phyloP scores from a whole-genome alignment of 768 basidiomycete genomes.

The Rhizopogon vinicolor region DNA sequence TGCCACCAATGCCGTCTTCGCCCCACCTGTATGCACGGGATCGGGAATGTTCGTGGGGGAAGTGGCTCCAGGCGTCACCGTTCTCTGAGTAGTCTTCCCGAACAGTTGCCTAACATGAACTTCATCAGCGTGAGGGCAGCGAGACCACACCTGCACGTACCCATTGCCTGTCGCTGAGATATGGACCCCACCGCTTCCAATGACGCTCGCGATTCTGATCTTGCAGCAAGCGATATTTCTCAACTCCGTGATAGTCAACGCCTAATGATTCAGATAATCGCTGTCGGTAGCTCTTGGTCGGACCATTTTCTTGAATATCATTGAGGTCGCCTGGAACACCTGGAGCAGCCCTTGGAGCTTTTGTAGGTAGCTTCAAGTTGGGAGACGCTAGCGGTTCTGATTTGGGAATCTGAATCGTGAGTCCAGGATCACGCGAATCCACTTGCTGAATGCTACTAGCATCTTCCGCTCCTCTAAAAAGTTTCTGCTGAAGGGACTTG shows the following conservation, averaged over 20 bases:
- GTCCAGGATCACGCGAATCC: slow-evolving; percentile 28
- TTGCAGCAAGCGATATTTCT: slow-evolving; percentile 82
- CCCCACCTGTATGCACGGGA: slow-evolving; percentile 98
- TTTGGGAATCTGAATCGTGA: slow-evolving; percentile 74
- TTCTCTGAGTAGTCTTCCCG: slow-evolving; percentile 97
- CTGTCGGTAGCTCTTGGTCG: slow-evolving; percentile 49
- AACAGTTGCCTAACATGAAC: slow-evolving; percentile 75
- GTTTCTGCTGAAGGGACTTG: slow-evolving; percentile 69
- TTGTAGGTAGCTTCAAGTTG: slow-evolving; percentile 35
- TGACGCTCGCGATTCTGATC: slow-evolving; percentile 76
- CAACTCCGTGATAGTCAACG: slow-evolving; percentile 70
- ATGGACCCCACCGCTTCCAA: slow-evolving; percentile 99
- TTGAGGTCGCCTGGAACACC: slow-evolving; percentile 17
- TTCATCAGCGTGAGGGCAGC: not conserved
- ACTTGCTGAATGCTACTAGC: slow-evolving; percentile 12
- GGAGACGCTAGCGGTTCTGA: slow-evolving; percentile 26
- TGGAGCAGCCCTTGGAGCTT: slow-evolving; percentile 36
- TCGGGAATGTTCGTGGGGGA: slow-evolving; percentile 89
- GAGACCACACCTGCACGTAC: slow-evolving; percentile 36
- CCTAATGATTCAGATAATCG: slow-evolving; percentile 63
- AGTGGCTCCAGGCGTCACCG: slow-evolving; percentile 95
- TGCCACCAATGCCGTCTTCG: slow-evolving; percentile 95
- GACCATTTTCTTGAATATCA: slow-evolving; percentile 7
- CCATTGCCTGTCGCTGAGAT: slow-evolving; percentile 97
- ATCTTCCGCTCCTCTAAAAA: slow-evolving; percentile 49